Evolutionary conservation across 2,329 filamentous ascomycete species (phyloP).

Genomic region (Nothomitra cinnamomea): DNA sequence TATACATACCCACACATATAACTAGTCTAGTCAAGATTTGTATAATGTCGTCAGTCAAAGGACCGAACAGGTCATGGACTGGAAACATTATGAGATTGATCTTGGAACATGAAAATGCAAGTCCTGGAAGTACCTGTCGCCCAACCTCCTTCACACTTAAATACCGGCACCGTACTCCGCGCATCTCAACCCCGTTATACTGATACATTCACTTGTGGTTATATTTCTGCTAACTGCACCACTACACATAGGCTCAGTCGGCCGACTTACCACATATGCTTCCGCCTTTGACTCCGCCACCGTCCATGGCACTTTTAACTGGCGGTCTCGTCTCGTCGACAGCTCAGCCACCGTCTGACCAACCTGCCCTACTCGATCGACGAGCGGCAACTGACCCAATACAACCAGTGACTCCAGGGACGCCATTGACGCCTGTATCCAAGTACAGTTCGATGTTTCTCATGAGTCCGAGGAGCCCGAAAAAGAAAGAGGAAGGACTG

Average conservation of each 20-base stretch:
- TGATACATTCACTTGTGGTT: not conserved
- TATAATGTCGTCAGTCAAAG: not conserved
- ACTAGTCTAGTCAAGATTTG: not conserved
- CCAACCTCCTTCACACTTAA: not conserved
- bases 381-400: too few relatives aligned
- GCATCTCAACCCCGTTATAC: too few relatives aligned
- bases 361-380: not conserved
- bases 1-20: not conserved
- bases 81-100: not conserved
- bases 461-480: not conserved
- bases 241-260: not conserved
- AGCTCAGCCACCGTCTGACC: not conserved
- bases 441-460: not conserved
- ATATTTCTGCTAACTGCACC: not conserved
- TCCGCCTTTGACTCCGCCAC: not conserved
- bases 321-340: not conserved
- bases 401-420: not conserved
- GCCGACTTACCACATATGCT: not conserved
- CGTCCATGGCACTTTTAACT: not conserved
- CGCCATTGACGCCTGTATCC: not conserved
- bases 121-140: not conserved
- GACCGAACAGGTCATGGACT: not conserved
- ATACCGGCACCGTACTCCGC: too few relatives aligned
- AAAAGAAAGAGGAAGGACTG: not conserved
- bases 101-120: not conserved